Evolutionary conservation across 1,284 basidiomycete species (phyloP).

Genomic region (Coniferiporia weirii): DNA sequence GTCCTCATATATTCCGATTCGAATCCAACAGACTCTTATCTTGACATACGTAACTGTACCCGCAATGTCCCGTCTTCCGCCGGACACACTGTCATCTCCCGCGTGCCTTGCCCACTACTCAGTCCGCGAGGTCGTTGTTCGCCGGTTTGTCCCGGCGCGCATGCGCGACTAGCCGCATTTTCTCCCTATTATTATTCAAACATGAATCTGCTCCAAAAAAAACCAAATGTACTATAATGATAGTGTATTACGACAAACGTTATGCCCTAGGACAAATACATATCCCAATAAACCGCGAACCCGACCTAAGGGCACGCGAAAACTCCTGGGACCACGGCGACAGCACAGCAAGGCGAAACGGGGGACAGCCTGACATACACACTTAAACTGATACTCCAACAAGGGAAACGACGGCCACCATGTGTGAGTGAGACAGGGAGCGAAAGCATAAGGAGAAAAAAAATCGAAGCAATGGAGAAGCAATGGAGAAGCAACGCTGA

Average conservation of each 20-base stretch:
- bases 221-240: constrained; percentile 1
- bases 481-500: neutral
- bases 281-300: neutral
- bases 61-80: constrained; percentile 49
- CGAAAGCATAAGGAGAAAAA: neutral
- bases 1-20: neutral
- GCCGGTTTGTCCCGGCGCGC: constrained; percentile 85
- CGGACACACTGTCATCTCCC: constrained; percentile 56
- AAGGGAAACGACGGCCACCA: neutral
- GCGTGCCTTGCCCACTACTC: constrained; percentile 68
- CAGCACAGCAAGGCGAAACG: neutral
- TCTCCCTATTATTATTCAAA: neutral
- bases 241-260: constrained; percentile 4
- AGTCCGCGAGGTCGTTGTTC: constrained; percentile 80
- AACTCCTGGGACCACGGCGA: neutral
- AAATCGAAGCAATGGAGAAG: constrained; percentile 2
- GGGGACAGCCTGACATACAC: neutral
- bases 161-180: constrained; percentile 70
- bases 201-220: neutral
- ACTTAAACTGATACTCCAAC: neutral
- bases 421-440: neutral
- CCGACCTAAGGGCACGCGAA: too few species aligned
- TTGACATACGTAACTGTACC: constrained; percentile 91
- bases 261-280: neutral
- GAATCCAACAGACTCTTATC: constrained; percentile 66